Percentiles rank a stretch among this genome's conserved stretches.
Evolutionary conservation across 345 rosid species (phyloP).

Genomic region (Anacardium occidentale): DNA sequence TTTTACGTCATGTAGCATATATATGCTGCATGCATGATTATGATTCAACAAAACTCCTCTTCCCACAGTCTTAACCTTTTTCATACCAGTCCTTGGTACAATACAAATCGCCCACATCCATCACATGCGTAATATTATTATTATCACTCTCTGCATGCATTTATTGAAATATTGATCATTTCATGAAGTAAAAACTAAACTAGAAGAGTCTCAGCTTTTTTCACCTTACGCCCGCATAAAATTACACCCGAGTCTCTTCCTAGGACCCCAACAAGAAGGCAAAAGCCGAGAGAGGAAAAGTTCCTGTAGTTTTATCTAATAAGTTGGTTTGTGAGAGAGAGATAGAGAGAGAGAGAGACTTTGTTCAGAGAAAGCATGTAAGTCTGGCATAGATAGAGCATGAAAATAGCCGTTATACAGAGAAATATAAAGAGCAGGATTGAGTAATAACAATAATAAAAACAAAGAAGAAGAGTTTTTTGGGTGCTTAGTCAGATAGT

Average conservation of each 20-base stretch:
- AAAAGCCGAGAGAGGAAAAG: background rate
- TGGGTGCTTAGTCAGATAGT: too few species aligned
- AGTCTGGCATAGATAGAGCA: slow-evolving; percentile 2
- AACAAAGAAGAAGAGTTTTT: too few species aligned
- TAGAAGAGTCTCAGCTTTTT: too few species aligned
- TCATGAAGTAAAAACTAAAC: too few species aligned
- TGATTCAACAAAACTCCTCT: too few species aligned
- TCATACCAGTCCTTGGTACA: too few species aligned
- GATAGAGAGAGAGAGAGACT: background rate
- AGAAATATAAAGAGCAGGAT: background rate
- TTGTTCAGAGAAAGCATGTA: background rate
- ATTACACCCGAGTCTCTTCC: background rate
- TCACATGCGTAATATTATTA: too few species aligned
- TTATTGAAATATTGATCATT: background rate
- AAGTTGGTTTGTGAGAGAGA: background rate
- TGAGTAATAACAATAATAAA: background rate
- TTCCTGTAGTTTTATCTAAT: slow-evolving; percentile 9
- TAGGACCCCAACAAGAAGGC: background rate
- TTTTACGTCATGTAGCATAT: background rate
- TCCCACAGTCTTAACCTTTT: too few species aligned
- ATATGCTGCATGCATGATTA: too few species aligned
- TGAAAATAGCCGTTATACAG: slow-evolving; percentile 25
- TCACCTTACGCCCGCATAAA: slow-evolving; percentile 3
- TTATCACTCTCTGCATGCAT: background rate
- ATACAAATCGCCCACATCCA: too few species aligned